Conservation (phyloP, 306 rosid species). For the Clitoria ternatea region DNA sequence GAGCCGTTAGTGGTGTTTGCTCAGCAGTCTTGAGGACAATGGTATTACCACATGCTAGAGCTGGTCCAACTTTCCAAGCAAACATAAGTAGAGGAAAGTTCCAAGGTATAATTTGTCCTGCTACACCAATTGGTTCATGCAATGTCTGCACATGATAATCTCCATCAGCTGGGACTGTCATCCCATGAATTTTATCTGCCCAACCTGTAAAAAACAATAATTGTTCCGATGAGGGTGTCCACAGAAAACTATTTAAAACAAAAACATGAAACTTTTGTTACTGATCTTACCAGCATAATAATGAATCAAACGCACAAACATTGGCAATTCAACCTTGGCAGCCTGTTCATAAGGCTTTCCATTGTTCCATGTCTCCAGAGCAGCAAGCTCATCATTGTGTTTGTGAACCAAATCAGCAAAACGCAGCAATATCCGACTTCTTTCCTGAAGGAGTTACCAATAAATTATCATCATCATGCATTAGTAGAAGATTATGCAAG, state of each 20-base stretch:
- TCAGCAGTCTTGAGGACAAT: conserved; percentile 78
- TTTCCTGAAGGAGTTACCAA: conserved; percentile 48
- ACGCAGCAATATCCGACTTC: conserved; percentile 67
- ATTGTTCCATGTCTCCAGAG: conserved; percentile 82
- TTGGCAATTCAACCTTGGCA: conserved; percentile 48
- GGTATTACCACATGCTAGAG: conserved; percentile 89
- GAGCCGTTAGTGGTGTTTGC: conserved; percentile 92
- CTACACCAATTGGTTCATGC: conserved; percentile 97
- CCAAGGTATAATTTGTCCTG: conserved; percentile 98
- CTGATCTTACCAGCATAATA: conserved; percentile 73
- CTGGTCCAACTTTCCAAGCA: conserved; percentile 98
- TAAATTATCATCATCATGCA: neutral
- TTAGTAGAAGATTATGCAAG: neutral
- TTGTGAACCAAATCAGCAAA: conserved; percentile 88
- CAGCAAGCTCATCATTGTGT: conserved; percentile 71
- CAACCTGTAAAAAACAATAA: conserved; percentile 53
- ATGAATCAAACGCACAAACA: conserved; percentile 64
- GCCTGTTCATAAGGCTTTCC: conserved; percentile 84
- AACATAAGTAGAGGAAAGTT: conserved; percentile 91
- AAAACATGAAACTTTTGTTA: neutral
- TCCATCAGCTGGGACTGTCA: conserved; percentile 92
- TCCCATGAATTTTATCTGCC: conserved; percentile 96
- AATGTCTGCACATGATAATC: conserved; percentile 68
- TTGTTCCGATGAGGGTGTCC: neutral
- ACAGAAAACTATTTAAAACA: neutral